Conservation (phyloP, 148 eudicot genomes). For the Limonium bicolor region DNA sequence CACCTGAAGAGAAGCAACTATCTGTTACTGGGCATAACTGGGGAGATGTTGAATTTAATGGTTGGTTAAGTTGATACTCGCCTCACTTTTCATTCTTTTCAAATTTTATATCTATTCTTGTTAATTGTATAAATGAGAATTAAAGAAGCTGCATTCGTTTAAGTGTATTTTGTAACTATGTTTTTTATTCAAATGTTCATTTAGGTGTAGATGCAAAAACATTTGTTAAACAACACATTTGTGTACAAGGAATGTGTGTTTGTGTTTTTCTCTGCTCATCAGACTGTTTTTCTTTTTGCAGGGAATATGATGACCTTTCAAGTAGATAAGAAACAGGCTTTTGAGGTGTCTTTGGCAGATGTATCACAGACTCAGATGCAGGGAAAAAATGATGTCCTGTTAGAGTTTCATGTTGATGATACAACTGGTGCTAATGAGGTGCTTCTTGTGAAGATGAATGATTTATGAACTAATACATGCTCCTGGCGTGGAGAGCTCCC, state of each 20-base stretch:
- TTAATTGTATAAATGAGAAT: too few relatives aligned
- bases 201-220: too few relatives aligned
- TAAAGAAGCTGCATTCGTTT: too few relatives aligned
- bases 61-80: constrained; percentile 19
- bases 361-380: constrained; percentile 92
- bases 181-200: too few relatives aligned
- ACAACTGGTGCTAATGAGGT: constrained; percentile 98
- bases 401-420: constrained; percentile 98
- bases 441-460: constrained; percentile 1
- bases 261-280: too few relatives aligned
- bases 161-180: too few relatives aligned
- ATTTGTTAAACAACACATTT: too few relatives aligned
- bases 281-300: too few relatives aligned
- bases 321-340: constrained; percentile 81
- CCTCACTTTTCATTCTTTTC: not conserved
- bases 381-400: constrained; percentile 83
- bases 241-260: too few relatives aligned
- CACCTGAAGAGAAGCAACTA: constrained; percentile 86
- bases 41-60: constrained; percentile 89
- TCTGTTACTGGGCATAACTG: constrained; percentile 92
- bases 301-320: constrained; percentile 74
- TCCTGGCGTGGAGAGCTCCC: too few relatives aligned
- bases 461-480: not conserved
- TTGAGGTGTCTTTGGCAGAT: constrained; percentile 94
- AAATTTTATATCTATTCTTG: not conserved